Percentiles rank a stretch among this genome's conserved stretches.
These are phyloP conservation scores for Penicillium aurantiogriseum DNA, from an alignment of 2,329 filamentous ascomycete species.

Conservation along the genomic window DNA sequence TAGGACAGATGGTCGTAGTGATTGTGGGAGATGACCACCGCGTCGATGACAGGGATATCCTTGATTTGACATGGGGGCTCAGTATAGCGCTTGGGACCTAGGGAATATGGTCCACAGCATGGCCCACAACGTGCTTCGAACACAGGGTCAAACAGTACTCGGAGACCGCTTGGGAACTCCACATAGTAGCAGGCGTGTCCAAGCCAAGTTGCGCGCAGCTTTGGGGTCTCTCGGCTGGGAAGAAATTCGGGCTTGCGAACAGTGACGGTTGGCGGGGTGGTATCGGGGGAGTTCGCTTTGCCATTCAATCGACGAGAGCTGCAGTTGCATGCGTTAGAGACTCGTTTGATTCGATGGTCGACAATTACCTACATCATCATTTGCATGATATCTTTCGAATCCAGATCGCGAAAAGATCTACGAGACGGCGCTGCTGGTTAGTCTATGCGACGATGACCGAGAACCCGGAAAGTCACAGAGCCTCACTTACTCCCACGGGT, in stretches of 20 bases:
- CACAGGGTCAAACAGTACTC: slow-evolving; percentile 90
- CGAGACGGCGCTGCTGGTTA: slow-evolving; percentile 8
- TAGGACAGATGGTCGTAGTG: slow-evolving; percentile 92
- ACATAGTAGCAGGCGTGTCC: slow-evolving; percentile 93
- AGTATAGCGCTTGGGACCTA: slow-evolving; percentile 76
- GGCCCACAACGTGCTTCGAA: slow-evolving; percentile 87
- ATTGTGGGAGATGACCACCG: slow-evolving; percentile 76
- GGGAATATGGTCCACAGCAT: slow-evolving; percentile 72
- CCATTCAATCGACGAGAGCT: slow-evolving; percentile 48
- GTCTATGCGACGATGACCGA: background rate
- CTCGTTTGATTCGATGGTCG: background rate
- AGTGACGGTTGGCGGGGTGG: slow-evolving; percentile 63
- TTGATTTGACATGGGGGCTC: slow-evolving; percentile 70
- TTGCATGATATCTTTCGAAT: slow-evolving; percentile 10
- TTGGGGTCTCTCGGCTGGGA: slow-evolving; percentile 54
- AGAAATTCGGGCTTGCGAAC: slow-evolving; percentile 69
- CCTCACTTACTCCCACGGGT: slow-evolving; percentile 45
- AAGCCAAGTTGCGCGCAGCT: slow-evolving; percentile 85
- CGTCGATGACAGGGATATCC: slow-evolving; percentile 65
- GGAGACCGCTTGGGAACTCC: slow-evolving; percentile 81
- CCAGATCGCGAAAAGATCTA: slow-evolving; percentile 24
- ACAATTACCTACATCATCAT: slow-evolving; percentile 21
- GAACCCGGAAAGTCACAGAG: background rate
- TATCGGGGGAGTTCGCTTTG: slow-evolving; percentile 57
- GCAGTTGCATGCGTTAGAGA: background rate